phyloP scores from a whole-genome alignment of 306 rosid genomes.

The Rosa persica region DNA sequence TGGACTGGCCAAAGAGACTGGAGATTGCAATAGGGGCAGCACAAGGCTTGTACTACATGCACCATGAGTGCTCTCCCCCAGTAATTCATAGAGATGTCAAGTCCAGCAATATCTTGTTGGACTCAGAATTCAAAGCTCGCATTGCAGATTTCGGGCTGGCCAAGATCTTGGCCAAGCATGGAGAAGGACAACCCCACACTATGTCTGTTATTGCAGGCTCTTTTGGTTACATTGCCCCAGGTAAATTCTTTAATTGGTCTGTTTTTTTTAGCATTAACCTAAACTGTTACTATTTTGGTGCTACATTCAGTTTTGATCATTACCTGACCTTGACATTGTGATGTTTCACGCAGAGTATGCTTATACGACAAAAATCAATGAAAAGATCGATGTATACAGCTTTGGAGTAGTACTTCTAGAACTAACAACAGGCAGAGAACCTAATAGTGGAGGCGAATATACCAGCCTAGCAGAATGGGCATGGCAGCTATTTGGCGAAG shows the following conservation, averaged over 20 bases:
- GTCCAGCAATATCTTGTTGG: conserved; percentile 84
- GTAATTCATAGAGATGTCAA: conserved; percentile 86
- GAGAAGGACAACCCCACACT: conserved; percentile 54
- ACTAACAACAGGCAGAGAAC: conserved; percentile 72
- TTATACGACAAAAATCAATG: conserved; percentile 61
- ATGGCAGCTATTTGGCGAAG: conserved; percentile 52
- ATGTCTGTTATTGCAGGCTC: conserved; percentile 76
- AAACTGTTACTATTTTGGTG: background rate
- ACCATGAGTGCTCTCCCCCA: conserved; percentile 75
- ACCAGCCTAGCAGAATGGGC: conserved; percentile 75
- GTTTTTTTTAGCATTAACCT: background rate
- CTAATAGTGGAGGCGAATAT: conserved; percentile 49
- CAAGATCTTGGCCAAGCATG: conserved; percentile 55
- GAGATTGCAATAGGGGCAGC: conserved; percentile 82
- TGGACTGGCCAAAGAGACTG: conserved; percentile 79
- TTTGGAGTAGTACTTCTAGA: conserved; percentile 88
- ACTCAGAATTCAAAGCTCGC: conserved; percentile 64
- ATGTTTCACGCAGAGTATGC: conserved; percentile 60
- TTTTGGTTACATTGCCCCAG: conserved; percentile 88
- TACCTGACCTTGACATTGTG: conserved; percentile 15
- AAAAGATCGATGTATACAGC: conserved; percentile 77
- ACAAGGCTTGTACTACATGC: conserved; percentile 84
- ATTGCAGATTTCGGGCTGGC: conserved; percentile 97
- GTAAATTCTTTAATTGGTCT: conserved; percentile 28
- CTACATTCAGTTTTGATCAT: background rate